phyloP scores from a whole-genome alignment of 1,284 basidiomycete genomes.

The Malassezia obtusa region DNA sequence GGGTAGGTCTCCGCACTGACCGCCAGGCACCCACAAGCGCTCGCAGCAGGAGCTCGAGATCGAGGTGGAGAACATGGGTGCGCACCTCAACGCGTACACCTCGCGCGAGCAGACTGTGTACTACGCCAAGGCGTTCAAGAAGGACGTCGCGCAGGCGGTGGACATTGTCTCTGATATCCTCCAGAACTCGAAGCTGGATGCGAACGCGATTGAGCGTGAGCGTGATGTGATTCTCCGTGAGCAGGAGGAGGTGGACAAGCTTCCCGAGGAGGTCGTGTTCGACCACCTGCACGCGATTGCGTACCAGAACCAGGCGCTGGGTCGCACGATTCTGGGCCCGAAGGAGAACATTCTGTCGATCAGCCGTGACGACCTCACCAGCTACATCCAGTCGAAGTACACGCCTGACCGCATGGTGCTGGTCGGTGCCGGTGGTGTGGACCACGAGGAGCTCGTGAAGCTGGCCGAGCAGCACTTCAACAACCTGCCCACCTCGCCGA shows the following conservation, averaged over 20 bases:
- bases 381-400: conserved; percentile 96
- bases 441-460: conserved; percentile 84
- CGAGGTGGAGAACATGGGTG: conserved; percentile 95
- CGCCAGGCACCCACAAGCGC: conserved; percentile 70
- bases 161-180: conserved; percentile 98
- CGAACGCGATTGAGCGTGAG: conserved; percentile 80
- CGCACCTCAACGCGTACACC: conserved; percentile 96
- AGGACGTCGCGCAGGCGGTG: conserved; percentile 82
- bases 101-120: conserved; percentile 98
- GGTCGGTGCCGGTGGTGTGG: conserved; percentile 89
- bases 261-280: conserved; percentile 95
- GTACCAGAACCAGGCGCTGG: conserved; percentile 89
- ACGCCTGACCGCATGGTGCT: conserved; percentile 98
- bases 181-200: conserved; percentile 92
- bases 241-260: conserved; percentile 98
- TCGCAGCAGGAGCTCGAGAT: conserved; percentile 86
- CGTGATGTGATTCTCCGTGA: conserved; percentile 93
- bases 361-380: conserved; percentile 74
- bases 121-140: conserved; percentile 96
- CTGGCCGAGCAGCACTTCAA: conserved; percentile 91
- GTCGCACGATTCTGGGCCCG: conserved; percentile 93
- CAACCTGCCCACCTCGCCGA: conserved; percentile 71
- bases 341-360: conserved; percentile 95
- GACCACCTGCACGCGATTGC: conserved; percentile 95
- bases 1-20: conserved; percentile 30